Base-by-base conservation (phyloP, 2,329 filamentous ascomycete genomes). In the Ophiostoma triangulosporum region DNA sequence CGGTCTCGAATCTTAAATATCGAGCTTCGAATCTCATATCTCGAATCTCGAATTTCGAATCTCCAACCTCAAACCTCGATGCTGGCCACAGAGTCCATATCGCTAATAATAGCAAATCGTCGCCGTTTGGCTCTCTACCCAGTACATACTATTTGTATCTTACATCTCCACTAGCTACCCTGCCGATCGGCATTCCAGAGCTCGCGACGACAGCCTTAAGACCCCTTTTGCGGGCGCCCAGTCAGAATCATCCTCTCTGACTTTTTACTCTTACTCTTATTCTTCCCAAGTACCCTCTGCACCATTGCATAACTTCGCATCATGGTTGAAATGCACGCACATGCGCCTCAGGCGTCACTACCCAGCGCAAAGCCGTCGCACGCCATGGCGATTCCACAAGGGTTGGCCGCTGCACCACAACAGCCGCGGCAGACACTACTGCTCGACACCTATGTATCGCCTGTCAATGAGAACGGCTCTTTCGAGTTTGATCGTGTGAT, bases 401-500 rank as follows among this genome's bases (percentile, higher is more conserved):
- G 12, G 6, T 46, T n/a, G n/a, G n/a, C 60, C 14, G 56, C 57
- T 32, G 60, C 62, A 17, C 56, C 64, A 15, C 62, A 62, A 43
- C 64, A 64, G n/a, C 40, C 69, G 27, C 65, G 62, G 54, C 65
- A 58, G 53, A 74, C 78, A 60, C 67, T 80, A 26, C 72, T 71
- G 26, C 64, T 84, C 43, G 81, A 86, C 59, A 75, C 82, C 15
- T 82, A 88, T 63, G 33, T 51, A 33, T 93, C 88, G 29, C 88
- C 89, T 4, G 88, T 97, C 59, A 95, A 91, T 65, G 84, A 95
- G 68, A 90, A 95, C 68, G 93, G 93, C 58, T 93, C 88, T 68
- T 98, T 95, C 66, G 90, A 93, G 64, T 95, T 94, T 64, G 93
- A 98, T 68, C 84, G 89, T 50, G 87, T 97, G 53, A 78, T 97